Evolutionary conservation across 1,139 yeast genomes (phyloP), one percentile per base, ranked within the genome.

Genomic region (Scheffersomyces parashehatae): DNA sequence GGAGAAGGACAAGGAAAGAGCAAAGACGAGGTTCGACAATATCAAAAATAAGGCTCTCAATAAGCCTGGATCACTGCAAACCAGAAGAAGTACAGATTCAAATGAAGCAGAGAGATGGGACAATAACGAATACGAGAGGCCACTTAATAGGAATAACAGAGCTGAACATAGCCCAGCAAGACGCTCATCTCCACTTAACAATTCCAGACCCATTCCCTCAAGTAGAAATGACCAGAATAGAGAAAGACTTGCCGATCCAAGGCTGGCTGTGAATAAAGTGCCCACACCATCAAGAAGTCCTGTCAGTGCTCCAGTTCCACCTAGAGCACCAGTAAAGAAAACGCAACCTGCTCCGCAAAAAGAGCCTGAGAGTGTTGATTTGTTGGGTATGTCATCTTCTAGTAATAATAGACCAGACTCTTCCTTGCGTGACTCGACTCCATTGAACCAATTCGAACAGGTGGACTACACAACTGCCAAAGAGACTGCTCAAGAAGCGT

Each of bases 401-500:
- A 31, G 35, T 5, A 24, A 37, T 3, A 31, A 31, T 8, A 9
- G 36, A 3, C n/a, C 35, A 31, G 24, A 14, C n/a, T 48, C 55
- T 5, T 29, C 46, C 4, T 33, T 42, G n/a, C 42, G 57, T 26
- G 49, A 43, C 9, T 39, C 52, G 0, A 47, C 59, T 5, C 61
- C 68, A 4, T 58, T 75, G 39, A 69, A 75, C 49, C 70, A 73
- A 37, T 70, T 73, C 47, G 70, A 68, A 28, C 70, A 75, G 39
- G 75, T 81, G 6, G 77, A 79, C 60, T 82, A 80, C 56, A 72
- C 73, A 4, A 78, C 79, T n/a, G 71, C 79, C 16, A 81, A 88
- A 47, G 67, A 68, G 13, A 73, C 76, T 29, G 98, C 90, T 4
- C 68, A 81, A 3, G 75, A 73, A 28, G 76, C 83, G 0, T 93